phyloP scores from a whole-genome alignment of 225 moss, liverwort and hornwort species.

The Antitrichia curtipendula region DNA sequence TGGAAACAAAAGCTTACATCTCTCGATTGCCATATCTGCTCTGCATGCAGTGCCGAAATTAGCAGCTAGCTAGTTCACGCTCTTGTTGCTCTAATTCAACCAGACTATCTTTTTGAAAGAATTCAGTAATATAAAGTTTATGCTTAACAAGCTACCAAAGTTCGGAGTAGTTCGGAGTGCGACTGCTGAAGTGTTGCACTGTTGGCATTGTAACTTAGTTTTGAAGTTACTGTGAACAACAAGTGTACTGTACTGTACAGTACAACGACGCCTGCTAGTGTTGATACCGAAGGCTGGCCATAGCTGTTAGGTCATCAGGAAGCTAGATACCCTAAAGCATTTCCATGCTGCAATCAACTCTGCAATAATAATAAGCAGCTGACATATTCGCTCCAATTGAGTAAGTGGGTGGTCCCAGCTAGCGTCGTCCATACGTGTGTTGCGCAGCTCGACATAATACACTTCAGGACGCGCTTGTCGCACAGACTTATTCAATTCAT shows the following conservation, averaged over 20 bases:
- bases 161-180: neutral
- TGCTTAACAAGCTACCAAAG: neutral
- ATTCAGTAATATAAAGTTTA: neutral
- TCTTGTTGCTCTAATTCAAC: neutral
- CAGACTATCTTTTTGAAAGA: too few relatives aligned
- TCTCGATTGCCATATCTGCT: neutral
- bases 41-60: neutral
- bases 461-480: neutral
- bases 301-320: neutral
- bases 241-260: too few relatives aligned
- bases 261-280: neutral
- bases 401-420: neutral
- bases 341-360: neutral
- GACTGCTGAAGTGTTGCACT: neutral
- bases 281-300: neutral
- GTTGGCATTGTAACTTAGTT: neutral
- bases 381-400: neutral
- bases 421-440: neutral
- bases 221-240: too few relatives aligned
- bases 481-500: neutral
- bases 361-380: neutral
- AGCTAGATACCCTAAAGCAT: neutral
- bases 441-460: neutral
- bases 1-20: neutral
- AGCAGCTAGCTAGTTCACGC: neutral